Evolutionary conservation across 495 filamentous ascomycete species (phyloP).

Genomic region (Neurospora sp.): DNA sequence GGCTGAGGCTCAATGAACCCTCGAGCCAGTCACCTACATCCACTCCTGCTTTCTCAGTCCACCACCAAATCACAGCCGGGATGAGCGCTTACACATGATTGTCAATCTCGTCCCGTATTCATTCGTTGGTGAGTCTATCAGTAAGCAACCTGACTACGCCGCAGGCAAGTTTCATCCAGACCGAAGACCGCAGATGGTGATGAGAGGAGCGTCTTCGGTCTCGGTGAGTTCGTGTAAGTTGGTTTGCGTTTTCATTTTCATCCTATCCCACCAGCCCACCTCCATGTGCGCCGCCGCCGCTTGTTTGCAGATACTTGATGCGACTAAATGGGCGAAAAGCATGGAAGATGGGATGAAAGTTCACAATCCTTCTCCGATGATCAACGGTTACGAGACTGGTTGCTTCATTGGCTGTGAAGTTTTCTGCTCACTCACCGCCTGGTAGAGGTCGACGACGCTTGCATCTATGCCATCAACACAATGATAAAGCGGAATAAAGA

Average conservation of each 20-base stretch:
- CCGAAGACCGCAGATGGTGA: background rate
- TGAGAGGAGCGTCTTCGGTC: background rate
- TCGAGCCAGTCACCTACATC: no score
- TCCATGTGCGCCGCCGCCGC: background rate
- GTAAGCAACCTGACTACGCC: background rate
- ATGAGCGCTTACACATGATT: background rate
- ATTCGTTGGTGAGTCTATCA: background rate
- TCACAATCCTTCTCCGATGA: background rate
- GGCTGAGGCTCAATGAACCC: no score
- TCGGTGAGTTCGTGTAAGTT: background rate
- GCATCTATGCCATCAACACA: background rate
- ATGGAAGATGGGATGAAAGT: background rate
- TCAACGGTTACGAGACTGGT: background rate
- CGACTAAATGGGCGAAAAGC: background rate
- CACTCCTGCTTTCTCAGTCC: background rate
- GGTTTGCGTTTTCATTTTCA: background rate
- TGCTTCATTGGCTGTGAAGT: background rate
- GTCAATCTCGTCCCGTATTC: background rate
- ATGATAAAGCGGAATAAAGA: background rate
- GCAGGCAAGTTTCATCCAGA: background rate
- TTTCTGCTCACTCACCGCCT: background rate
- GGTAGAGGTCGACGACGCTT: background rate
- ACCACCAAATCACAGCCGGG: background rate
- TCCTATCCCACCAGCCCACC: background rate
- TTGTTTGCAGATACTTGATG: background rate